These are phyloP conservation scores for Hyaloscypha bicolor DNA, from an alignment of 495 filamentous ascomycete species.

Conservation along the genomic window DNA sequence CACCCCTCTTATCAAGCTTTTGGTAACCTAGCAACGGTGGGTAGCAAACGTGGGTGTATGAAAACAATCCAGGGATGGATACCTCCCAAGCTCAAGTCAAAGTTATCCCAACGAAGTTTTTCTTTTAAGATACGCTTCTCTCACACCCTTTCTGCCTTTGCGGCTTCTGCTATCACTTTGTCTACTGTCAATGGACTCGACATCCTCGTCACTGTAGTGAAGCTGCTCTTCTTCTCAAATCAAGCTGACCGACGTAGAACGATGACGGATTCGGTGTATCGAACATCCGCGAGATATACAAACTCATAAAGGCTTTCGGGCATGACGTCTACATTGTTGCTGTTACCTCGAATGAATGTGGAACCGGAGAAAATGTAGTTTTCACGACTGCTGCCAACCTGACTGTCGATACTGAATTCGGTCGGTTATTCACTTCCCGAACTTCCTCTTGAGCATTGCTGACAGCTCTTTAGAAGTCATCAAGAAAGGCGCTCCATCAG, in stretches of 20 bases:
- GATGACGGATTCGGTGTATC: constrained; percentile 48
- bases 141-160: no score
- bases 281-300: constrained; percentile 47
- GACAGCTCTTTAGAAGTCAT: constrained; percentile 33
- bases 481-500: constrained; percentile 28
- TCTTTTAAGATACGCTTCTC: no score
- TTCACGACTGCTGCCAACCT: constrained; percentile 38
- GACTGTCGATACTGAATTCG: constrained; percentile 27
- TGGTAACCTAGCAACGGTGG: no score
- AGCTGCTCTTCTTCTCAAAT: no score
- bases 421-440: constrained; percentile 1
- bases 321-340: constrained; percentile 45
- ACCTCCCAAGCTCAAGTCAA: no score
- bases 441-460: neutral
- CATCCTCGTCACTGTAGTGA: no score
- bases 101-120: no score
- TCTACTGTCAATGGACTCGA: no score
- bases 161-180: no score
- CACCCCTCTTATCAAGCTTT: no score
- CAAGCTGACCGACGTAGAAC: constrained; percentile 31
- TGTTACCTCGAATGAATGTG: constrained; percentile 31
- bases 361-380: constrained; percentile 30
- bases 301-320: constrained; percentile 38
- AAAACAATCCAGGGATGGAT: no score
- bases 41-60: no score